Percentiles rank a stretch among this genome's conserved stretches.
Evolutionary conservation across 139 green algal species (phyloP).

Genomic region (Micromonas commoda): DNA sequence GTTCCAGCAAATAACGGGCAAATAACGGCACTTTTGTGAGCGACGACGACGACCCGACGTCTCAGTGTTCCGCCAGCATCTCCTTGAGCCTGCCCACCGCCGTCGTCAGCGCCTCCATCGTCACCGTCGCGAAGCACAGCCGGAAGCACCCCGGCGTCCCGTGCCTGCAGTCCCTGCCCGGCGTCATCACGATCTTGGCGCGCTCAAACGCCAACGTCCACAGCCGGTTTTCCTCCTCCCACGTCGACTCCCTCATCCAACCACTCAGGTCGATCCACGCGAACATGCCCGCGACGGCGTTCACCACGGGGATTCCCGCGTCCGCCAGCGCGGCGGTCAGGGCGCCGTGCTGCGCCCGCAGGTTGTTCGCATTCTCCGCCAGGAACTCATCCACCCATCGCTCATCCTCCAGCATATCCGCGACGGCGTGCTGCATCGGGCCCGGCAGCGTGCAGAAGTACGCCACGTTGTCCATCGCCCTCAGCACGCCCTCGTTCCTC

Average conservation of each 20-base stretch:
- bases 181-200: conserved; percentile 27
- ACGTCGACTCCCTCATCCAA: conserved; percentile 22
- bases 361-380: background rate
- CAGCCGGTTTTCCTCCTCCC: conserved; percentile 22
- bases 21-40: no score
- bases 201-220: conserved; percentile 21
- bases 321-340: background rate
- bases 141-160: conserved; percentile 24
- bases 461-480: conserved; percentile 19
- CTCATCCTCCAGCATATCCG: conserved; percentile 21
- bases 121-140: conserved; percentile 28
- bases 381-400: conserved; percentile 22
- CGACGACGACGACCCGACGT: no score
- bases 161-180: conserved; percentile 16
- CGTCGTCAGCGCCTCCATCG: background rate
- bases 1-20: no score
- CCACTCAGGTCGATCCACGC: conserved; percentile 21
- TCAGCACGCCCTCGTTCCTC: conserved; percentile 28
- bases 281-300: conserved; percentile 22
- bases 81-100: conserved; percentile 11
- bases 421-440: conserved; percentile 18
- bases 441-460: conserved; percentile 25
- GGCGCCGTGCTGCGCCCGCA: background rate
- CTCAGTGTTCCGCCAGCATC: background rate
- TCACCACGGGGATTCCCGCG: background rate